These are phyloP conservation scores for Cladorrhinum sp. DNA, from an alignment of 2,329 filamentous ascomycete genomes.

Conservation along the genomic window DNA sequence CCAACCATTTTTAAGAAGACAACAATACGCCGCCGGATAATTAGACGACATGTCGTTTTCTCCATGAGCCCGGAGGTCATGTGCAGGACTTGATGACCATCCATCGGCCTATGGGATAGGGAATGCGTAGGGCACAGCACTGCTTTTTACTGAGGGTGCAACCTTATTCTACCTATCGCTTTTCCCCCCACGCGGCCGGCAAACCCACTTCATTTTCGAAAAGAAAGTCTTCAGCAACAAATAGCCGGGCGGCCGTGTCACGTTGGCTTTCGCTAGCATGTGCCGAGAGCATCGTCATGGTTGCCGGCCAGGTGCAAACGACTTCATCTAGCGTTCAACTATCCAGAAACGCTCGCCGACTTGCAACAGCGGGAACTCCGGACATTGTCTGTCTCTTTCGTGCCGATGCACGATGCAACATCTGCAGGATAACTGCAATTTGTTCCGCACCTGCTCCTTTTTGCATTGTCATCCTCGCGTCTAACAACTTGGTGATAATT, in stretches of 20 bases:
- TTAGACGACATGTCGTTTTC: background rate
- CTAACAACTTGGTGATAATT: background rate
- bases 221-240: background rate
- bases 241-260: background rate
- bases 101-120: background rate
- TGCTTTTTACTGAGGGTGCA: background rate
- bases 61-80: conserved; percentile 4
- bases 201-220: background rate
- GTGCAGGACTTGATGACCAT: background rate
- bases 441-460: background rate
- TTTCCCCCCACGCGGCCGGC: background rate
- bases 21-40: background rate
- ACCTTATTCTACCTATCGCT: background rate
- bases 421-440: background rate
- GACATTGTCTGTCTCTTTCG: too few relatives aligned
- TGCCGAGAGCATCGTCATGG: background rate
- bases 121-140: too few relatives aligned
- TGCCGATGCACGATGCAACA: too few relatives aligned
- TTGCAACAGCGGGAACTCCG: too few relatives aligned
- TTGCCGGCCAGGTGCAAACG: background rate
- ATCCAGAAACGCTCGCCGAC: background rate
- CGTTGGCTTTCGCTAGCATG: background rate
- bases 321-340: background rate
- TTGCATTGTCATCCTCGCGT: background rate
- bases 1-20: background rate